These are phyloP conservation scores for Chlorophyllum brunneum DNA, from an alignment of 768 basidiomycete species.

Conservation along the genomic window DNA sequence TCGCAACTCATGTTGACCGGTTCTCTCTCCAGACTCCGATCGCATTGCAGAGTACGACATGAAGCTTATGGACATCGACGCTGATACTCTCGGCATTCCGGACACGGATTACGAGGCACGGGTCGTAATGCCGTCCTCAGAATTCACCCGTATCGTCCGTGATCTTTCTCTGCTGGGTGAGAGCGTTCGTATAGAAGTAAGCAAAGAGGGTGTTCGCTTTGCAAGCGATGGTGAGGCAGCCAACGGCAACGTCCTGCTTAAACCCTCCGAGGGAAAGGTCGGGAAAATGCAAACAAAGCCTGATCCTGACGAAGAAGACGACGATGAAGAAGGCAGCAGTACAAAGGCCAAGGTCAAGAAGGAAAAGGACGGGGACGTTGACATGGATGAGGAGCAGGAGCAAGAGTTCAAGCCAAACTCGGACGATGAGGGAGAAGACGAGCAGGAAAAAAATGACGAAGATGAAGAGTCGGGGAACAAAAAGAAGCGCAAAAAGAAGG, in stretches of 20 bases:
- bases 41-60: conserved; percentile 97
- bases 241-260: conserved; percentile 81
- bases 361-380: conserved; percentile 41
- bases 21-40: conserved; percentile 63
- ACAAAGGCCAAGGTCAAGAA: conserved; percentile 43
- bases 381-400: conserved; percentile 39
- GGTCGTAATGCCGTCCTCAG: conserved; percentile 78
- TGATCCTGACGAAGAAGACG: conserved; percentile 34
- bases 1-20: conserved; percentile 3
- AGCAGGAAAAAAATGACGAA: conserved; percentile 49
- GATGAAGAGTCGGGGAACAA: conserved; percentile 45
- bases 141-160: conserved; percentile 90
- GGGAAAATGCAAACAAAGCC: conserved; percentile 39
- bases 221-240: conserved; percentile 92
- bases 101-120: conserved; percentile 97
- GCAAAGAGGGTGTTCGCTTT: conserved; percentile 94
- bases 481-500: conserved; percentile 78
- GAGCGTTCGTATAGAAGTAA: conserved; percentile 91
- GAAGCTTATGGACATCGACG: conserved; percentile 99
- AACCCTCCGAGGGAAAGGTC: conserved; percentile 59
- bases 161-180: conserved; percentile 91
- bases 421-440: conserved; percentile 52
- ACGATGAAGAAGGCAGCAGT: conserved; percentile 31
- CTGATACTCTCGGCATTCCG: conserved; percentile 91
- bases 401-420: conserved; percentile 41